These are phyloP conservation scores for Syncephalastrum racemosum DNA, from an alignment of 371 early-diverging fungal species.

Conservation along the genomic window DNA sequence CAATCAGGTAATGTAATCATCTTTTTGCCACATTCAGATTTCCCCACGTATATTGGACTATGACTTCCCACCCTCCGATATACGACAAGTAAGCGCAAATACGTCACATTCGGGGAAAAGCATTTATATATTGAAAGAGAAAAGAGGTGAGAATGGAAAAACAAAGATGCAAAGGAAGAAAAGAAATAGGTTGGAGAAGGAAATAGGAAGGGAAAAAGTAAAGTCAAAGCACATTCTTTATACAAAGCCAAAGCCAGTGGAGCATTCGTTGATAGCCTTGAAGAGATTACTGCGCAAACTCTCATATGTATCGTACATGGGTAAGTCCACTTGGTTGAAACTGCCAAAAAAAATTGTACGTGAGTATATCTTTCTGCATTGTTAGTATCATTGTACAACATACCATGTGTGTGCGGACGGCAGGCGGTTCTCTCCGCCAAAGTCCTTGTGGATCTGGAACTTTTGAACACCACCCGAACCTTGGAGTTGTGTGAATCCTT, in stretches of 20 bases:
- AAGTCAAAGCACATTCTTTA: neutral
- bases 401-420: slow-evolving; percentile 99
- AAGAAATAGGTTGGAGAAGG: slow-evolving; percentile 3
- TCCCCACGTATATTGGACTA: no score
- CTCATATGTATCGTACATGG: slow-evolving; percentile 94
- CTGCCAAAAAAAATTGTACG: slow-evolving; percentile 47
- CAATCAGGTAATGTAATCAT: no score
- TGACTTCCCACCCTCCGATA: no score
- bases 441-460: slow-evolving; percentile 99
- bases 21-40: no score
- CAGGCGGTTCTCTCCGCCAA: slow-evolving; percentile 81
- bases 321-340: slow-evolving; percentile 98
- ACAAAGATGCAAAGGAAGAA: slow-evolving; percentile 5
- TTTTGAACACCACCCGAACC: slow-evolving; percentile 95
- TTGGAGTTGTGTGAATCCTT: slow-evolving; percentile 94
- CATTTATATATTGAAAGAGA: no score
- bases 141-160: neutral
- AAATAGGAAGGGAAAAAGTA: slow-evolving; percentile 1
- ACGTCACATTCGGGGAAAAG: no score
- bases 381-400: slow-evolving; percentile 1
- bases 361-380: neutral
- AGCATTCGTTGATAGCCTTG: slow-evolving; percentile 93
- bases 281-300: slow-evolving; percentile 83
- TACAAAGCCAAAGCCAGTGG: slow-evolving; percentile 87
- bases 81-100: no score